phyloP scores from a whole-genome alignment of 306 rosid genomes.

The Trifolium pratense region DNA sequence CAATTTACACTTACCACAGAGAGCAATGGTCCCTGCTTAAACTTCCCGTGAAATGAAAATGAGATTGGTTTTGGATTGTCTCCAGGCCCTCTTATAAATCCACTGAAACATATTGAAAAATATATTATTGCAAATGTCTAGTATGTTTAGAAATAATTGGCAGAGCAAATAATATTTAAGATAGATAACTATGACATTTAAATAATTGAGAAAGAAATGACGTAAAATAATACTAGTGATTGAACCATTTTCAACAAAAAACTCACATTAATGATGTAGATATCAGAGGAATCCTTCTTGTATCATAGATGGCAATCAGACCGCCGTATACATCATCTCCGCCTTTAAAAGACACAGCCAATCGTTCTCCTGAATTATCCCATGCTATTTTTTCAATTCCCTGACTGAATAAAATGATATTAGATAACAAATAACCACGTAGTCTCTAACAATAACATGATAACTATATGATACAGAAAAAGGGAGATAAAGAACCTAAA shows the following conservation, averaged over 20 bases:
- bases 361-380: conserved; percentile 97
- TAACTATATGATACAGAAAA: conserved; percentile 7
- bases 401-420: conserved; percentile 62
- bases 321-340: conserved; percentile 78
- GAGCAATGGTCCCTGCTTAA: conserved; percentile 92
- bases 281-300: conserved; percentile 75
- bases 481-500: conserved; percentile 20
- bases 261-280: conserved; percentile 87
- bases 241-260: conserved; percentile 34
- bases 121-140: conserved; percentile 20
- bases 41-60: conserved; percentile 80
- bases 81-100: conserved; percentile 98
- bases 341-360: conserved; percentile 83
- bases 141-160: not conserved
- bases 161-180: conserved; percentile 3
- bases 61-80: conserved; percentile 76
- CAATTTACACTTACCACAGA: conserved; percentile 70
- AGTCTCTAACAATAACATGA: conserved; percentile 38
- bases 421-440: conserved; percentile 20
- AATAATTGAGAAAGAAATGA: conserved; percentile 3
- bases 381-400: conserved; percentile 90
- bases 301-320: conserved; percentile 85
- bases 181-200: conserved; percentile 23
- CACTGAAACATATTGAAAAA: conserved; percentile 54
- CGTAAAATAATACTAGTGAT: not conserved